Evolutionary conservation across 2,329 filamentous ascomycete species (phyloP), one percentile per base, ranked within the genome.

Genomic region (Monilinia laxa): DNA sequence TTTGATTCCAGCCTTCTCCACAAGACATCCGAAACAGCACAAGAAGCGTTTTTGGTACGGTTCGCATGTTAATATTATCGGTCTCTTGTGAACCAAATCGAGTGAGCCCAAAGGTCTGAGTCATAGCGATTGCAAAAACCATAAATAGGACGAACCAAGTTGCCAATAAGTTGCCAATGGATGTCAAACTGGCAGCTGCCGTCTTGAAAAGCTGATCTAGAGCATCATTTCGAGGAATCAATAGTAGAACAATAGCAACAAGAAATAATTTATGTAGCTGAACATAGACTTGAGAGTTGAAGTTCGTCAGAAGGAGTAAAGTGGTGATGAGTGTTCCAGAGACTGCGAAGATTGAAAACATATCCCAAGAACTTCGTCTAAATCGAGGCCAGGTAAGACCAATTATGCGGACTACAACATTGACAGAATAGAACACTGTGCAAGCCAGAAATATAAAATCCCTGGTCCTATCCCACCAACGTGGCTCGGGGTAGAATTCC

Each of bases 181-280:
- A 88, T 2, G 91, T 90, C 72, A 99, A 80, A 87, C 92, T 96
- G 64, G 94, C 95, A 14, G 95, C 95, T 0, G 94, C 96, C 1
- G 96, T 99, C 79, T 99, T 99, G 86, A 99, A 99, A 0, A 99
- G 86, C 77, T 99, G 95, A 76, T 99, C 96, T 28, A 99, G 85
- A 60, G 96, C 93, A 73, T 99, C 96, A 76, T 99, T 99, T 62
- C 96, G 87, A 1, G 95, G 95, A 69, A 99, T 99, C 45, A 99
- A 85, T 62, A 99, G 82, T 11, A 98, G 83, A 2, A 95, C 89
- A 65, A 98, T 90, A 11, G 92, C 90, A 25, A 98, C 95, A 42
- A 99, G 84, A 77, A 96, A 97, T 68, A 96, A 86, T 79, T 99
- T 99, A 81, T 98, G 93, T 42, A 97, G 80, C 78, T 93, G 91